Percentiles rank a stretch among this genome's conserved stretches.
Evolutionary conservation across 108 stramenopile species (phyloP).

Genomic region (Aurantiochytrium sp.): DNA sequence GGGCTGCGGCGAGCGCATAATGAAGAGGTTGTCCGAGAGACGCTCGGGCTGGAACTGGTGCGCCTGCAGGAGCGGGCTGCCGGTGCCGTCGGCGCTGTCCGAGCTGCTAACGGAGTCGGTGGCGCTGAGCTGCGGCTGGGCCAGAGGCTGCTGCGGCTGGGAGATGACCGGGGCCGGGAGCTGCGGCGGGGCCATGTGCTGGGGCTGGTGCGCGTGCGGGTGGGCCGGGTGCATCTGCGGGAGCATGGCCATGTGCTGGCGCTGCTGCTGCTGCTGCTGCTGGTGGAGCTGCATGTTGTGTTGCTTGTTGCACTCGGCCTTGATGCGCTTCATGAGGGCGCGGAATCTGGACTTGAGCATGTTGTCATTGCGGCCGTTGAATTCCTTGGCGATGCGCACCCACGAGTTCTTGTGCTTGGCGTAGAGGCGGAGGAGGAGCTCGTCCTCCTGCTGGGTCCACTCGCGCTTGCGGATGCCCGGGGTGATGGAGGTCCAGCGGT

Average conservation of each 20-base stretch:
- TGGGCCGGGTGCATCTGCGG: neutral
- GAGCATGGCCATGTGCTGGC: neutral
- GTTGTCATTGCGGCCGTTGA: constrained; percentile 30
- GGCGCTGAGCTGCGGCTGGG: neutral
- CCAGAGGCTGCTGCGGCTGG: neutral
- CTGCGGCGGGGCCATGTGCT: neutral
- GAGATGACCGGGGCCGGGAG: neutral
- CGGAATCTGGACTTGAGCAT: constrained; percentile 29
- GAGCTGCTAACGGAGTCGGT: neutral
- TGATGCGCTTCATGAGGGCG: constrained; percentile 55
- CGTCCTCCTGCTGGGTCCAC: constrained; percentile 70
- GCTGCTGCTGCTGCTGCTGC: neutral
- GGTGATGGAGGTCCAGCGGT: constrained; percentile 60
- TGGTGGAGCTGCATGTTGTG: neutral
- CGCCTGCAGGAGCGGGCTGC: neutral
- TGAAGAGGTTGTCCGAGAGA: neutral
- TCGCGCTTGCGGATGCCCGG: constrained; percentile 48
- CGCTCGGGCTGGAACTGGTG: neutral
- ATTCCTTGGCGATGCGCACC: constrained; percentile 1
- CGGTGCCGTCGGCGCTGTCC: neutral
- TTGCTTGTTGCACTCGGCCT: neutral
- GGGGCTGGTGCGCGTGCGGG: neutral
- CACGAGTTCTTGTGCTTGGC: neutral
- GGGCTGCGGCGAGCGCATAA: neutral
- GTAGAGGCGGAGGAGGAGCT: neutral